Percentiles rank a stretch among this genome's conserved stretches.
phyloP scores from a whole-genome alignment of 2,329 filamentous ascomycete genomes.

The Paecilomyces sp. region DNA sequence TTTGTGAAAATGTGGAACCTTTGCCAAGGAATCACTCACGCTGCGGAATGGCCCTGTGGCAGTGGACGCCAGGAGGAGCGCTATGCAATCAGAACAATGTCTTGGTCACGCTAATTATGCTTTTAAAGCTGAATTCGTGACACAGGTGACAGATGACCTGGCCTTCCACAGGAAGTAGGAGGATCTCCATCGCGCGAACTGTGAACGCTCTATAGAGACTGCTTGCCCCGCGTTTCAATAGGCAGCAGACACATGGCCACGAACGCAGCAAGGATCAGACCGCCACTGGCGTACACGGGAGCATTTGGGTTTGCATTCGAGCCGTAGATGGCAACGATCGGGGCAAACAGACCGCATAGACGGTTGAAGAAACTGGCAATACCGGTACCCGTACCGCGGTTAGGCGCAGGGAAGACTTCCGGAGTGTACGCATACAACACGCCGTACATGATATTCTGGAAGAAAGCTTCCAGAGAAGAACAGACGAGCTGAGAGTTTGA shows the following conservation, averaged over 20 bases:
- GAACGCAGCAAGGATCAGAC: conserved; percentile 37
- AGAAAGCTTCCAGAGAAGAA: conserved; percentile 50
- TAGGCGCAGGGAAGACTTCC: conserved; percentile 50
- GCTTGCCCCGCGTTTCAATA: conserved; percentile 41
- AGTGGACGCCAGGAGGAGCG: neutral
- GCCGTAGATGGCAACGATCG: conserved; percentile 38
- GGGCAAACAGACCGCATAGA: conserved; percentile 37
- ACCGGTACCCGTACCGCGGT: conserved; percentile 49
- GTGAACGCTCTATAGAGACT: conserved; percentile 24
- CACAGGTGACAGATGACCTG: too few relatives aligned
- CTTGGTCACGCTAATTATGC: neutral
- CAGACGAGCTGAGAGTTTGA: conserved; percentile 45
- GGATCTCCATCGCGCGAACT: too few relatives aligned
- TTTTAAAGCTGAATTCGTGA: neutral
- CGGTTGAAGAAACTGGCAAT: conserved; percentile 40
- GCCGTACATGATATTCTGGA: conserved; percentile 52
- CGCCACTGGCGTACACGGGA: conserved; percentile 40
- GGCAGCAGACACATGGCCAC: conserved; percentile 39
- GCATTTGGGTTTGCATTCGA: conserved; percentile 30
- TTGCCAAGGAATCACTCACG: too few relatives aligned
- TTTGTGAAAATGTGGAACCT: neutral
- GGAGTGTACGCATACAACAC: conserved; percentile 54
- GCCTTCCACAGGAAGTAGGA: neutral
- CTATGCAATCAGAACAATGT: neutral
- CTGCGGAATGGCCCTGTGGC: too few relatives aligned